Evolutionary conservation across 2,329 filamentous ascomycete species (phyloP).

Genomic region (Pezicula neosporulosa): DNA sequence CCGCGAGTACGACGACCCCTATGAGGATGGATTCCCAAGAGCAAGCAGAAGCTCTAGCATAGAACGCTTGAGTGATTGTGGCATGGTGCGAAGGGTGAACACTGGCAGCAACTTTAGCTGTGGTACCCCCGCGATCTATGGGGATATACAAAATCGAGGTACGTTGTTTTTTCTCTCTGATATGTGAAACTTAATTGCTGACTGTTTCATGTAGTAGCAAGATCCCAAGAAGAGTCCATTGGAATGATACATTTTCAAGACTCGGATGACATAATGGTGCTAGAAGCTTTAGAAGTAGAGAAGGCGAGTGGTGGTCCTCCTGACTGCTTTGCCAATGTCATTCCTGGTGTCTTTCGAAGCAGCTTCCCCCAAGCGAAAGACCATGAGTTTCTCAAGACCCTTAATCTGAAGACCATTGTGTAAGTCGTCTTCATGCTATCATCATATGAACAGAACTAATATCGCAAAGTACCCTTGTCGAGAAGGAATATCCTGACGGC

Average conservation of each 20-base stretch:
- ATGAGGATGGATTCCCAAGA: conserved; percentile 4
- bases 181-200: conserved; percentile 1
- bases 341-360: conserved; percentile 75
- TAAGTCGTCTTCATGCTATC: conserved; percentile 37
- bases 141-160: conserved; percentile 17
- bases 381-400: conserved; percentile 62
- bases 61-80: background rate
- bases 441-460: conserved; percentile 11
- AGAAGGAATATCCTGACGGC: conserved; percentile 53
- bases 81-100: conserved; percentile 8
- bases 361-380: conserved; percentile 73
- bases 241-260: too few relatives aligned
- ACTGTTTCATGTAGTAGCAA: conserved; percentile 10
- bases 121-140: conserved; percentile 11
- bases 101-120: conserved; percentile 10
- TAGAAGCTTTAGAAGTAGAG: conserved; percentile 10
- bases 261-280: background rate
- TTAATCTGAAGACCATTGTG: conserved; percentile 78
- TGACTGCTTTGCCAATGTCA: conserved; percentile 73
- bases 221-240: background rate
- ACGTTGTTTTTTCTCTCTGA: background rate
- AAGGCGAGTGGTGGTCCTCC: conserved; percentile 36
- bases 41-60: conserved; percentile 4
- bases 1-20: conserved; percentile 9
- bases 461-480: conserved; percentile 53